Conservation (phyloP, 2,329 filamentous ascomycete genomes). For the Beauveria rudraprayagi region DNA sequence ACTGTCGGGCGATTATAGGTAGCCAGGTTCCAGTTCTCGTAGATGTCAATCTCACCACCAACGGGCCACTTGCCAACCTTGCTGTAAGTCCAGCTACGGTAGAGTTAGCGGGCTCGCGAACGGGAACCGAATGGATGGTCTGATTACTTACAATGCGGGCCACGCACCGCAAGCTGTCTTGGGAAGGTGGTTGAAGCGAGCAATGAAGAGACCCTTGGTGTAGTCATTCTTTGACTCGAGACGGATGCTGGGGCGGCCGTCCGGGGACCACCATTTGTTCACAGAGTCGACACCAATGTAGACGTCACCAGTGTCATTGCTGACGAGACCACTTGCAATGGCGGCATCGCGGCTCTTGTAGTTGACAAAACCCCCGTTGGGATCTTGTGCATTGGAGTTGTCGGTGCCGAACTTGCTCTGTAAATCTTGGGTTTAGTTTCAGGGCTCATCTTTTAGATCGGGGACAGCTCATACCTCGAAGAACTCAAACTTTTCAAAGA, state of each 20-base stretch:
- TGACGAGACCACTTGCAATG: slow-evolving; percentile 25
- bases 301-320: slow-evolving; percentile 25
- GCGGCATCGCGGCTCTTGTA: slow-evolving; percentile 36
- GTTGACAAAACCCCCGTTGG: slow-evolving; percentile 56
- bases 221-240: slow-evolving; percentile 56
- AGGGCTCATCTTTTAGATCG: not conserved
- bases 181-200: slow-evolving; percentile 63
- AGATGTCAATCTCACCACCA: slow-evolving; percentile 59
- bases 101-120: not conserved
- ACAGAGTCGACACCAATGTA: slow-evolving; percentile 32
- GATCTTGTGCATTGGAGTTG: slow-evolving; percentile 35
- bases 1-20: slow-evolving; percentile 48
- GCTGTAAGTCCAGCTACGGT: slow-evolving; percentile 39
- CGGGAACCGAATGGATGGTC: not conserved
- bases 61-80: slow-evolving; percentile 45
- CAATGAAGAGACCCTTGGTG: slow-evolving; percentile 58
- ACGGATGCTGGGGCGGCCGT: slow-evolving; percentile 50
- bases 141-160: slow-evolving; percentile 54
- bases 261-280: slow-evolving; percentile 13
- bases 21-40: slow-evolving; percentile 56
- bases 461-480: slow-evolving; percentile 23
- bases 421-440: not conserved
- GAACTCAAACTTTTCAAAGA: slow-evolving; percentile 41
- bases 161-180: slow-evolving; percentile 58
- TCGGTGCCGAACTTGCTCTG: slow-evolving; percentile 13